These are phyloP conservation scores for Endoconidiophora laricicola DNA, from an alignment of 2,329 filamentous ascomycete species.

Conservation along the genomic window DNA sequence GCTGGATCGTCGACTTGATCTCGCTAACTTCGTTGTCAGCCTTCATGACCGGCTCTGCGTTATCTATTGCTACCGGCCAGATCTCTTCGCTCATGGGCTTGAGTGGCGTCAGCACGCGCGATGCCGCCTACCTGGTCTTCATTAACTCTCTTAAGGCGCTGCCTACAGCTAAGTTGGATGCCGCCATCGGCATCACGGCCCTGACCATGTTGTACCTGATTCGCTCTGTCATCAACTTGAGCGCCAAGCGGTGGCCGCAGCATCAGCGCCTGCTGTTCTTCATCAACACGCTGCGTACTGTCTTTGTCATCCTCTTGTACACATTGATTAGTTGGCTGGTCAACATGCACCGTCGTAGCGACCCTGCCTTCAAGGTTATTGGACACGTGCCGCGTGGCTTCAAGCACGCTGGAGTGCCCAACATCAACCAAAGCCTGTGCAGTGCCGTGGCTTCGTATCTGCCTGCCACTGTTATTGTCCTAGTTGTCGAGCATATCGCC, in stretches of 20 bases:
- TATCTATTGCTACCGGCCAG: conserved; percentile 77
- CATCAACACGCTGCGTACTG: conserved; percentile 73
- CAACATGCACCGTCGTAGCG: conserved; percentile 48
- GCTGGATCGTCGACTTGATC: conserved; percentile 88
- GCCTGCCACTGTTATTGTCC: conserved; percentile 58
- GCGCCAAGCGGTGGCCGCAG: conserved; percentile 52
- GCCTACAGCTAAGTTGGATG: conserved; percentile 51
- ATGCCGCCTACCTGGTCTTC: conserved; percentile 63
- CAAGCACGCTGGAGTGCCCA: conserved; percentile 49
- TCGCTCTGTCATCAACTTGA: conserved; percentile 44
- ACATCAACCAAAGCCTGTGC: conserved; percentile 43
- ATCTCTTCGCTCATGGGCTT: conserved; percentile 70
- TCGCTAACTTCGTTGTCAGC: conserved; percentile 78
- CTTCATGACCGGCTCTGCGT: conserved; percentile 91
- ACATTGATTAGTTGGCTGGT: conserved; percentile 78
- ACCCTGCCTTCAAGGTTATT: conserved; percentile 59
- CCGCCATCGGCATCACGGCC: conserved; percentile 74
- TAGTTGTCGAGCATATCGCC: conserved; percentile 91
- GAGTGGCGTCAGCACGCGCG: conserved; percentile 55
- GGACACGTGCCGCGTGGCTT: conserved; percentile 68
- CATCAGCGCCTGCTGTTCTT: conserved; percentile 73
- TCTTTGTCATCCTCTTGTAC: conserved; percentile 81
- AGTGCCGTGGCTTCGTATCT: conserved; percentile 46
- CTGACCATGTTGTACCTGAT: conserved; percentile 63
- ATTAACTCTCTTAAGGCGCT: conserved; percentile 69